Base-by-base conservation (phyloP, 2,329 filamentous ascomycete species). In the Sporothrix phasma region DNA sequence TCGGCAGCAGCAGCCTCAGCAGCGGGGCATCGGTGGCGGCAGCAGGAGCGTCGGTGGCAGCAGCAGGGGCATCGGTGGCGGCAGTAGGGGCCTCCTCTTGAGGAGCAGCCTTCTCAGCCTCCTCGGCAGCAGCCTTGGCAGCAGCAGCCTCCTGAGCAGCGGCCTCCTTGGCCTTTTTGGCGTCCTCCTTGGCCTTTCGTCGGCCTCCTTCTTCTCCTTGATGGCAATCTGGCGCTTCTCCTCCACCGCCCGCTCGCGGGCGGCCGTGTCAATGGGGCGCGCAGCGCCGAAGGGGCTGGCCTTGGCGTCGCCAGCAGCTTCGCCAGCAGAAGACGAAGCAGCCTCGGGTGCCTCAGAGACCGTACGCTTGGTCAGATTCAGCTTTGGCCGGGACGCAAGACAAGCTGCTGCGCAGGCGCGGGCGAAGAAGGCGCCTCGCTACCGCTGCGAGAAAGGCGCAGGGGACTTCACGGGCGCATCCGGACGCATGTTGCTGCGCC, bases 231-330 rank as follows among this genome's bases (percentile, higher is more conserved):
- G 80, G 69, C 89, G 84, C 82, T 91, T 96, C 78, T 96, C 91
- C 72, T 95, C 93, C 65, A 99, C 86, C 75, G 95, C 88, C 71
- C 87, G 88, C 79, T 97, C 93, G 69, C 90, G 87, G 15, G 92
- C 84, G 53, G 90, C 89, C 54, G 93, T 97, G 76, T 99, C 92
- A 70, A 97, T 96, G 63, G 94, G 94, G 67, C 89, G 87, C 64
- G 94, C 94, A 66, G 89, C 92, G 71, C 94, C 94, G 74, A 99
- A 99, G 46, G 92, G 92, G 75, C 88, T 97, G 29, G 92, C 84
- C 80, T 97, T 97, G 47, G 89, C 80, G 71, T 94, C 88, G 34
- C 77, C 79, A 26, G 82, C 58, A 10, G 89, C 80, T 71, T 94
- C 88, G 34, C 77, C 79, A 26, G 82, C 58, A 10, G 79, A 74